A percentile compares a stretch with the other conserved stretches of the same genome.
phyloP scores from a whole-genome alignment of 2,329 filamentous ascomycete species.

The Graphium sp. region DNA sequence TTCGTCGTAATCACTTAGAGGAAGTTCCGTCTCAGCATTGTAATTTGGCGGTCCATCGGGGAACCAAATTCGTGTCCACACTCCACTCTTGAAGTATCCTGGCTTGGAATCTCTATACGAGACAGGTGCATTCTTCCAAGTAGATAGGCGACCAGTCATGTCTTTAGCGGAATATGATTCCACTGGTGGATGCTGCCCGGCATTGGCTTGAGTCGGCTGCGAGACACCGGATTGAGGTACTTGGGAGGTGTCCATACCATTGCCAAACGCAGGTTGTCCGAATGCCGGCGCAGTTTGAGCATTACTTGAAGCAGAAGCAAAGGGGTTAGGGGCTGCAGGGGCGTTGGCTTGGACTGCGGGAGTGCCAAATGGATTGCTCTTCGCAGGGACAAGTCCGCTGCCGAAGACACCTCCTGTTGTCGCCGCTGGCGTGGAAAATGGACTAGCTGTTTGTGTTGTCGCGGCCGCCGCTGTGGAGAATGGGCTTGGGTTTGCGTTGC shows the following conservation, averaged over 20 bases:
- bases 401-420: constrained; percentile 3
- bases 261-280: background rate
- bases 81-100: constrained; percentile 25
- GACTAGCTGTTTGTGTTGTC: constrained; percentile 5
- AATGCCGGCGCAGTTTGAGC: no score
- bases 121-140: constrained; percentile 49
- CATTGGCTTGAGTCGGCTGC: constrained; percentile 13
- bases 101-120: constrained; percentile 34
- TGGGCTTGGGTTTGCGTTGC: constrained; percentile 1
- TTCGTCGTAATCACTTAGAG: constrained; percentile 37
- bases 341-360: constrained; percentile 6
- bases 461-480: background rate
- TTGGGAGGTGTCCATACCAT: constrained; percentile 6
- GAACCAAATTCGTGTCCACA: constrained; percentile 55
- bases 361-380: constrained; percentile 1
- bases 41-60: constrained; percentile 51
- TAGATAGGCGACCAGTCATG: constrained; percentile 26
- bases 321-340: constrained; percentile 9
- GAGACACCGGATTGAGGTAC: no score
- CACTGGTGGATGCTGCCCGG: constrained; percentile 24
- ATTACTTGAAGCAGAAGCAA: constrained; percentile 5
- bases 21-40: constrained; percentile 45
- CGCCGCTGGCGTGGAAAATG: constrained; percentile 7
- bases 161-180: constrained; percentile 24
- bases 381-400: constrained; percentile 10